Conservation (phyloP, 2,329 filamentous ascomycete species). For the Ophidiomyces ophidiicola region DNA sequence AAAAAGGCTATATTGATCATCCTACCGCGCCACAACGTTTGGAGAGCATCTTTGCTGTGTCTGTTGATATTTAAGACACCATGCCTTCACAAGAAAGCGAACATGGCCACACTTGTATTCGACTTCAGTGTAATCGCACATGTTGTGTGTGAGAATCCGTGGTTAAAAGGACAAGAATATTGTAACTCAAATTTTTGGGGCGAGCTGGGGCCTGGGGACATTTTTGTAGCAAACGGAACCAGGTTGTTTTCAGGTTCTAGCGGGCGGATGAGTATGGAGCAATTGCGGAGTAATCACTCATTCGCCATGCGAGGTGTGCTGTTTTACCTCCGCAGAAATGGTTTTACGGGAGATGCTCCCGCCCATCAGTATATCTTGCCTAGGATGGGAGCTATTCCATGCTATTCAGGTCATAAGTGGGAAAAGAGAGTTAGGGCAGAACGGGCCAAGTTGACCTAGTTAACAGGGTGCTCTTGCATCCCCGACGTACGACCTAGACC, state of each 20-base stretch:
- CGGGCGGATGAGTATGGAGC: background rate
- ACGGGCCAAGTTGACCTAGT: constrained; percentile 4
- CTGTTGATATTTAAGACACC: constrained; percentile 40
- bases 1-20: constrained; percentile 3
- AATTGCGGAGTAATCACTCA: constrained; percentile 5
- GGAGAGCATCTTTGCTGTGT: constrained; percentile 45
- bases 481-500: background rate
- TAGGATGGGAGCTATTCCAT: constrained; percentile 6
- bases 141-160: constrained; percentile 20
- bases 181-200: background rate
- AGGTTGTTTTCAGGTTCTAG: background rate
- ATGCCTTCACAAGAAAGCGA: constrained; percentile 44
- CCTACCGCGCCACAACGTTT: constrained; percentile 42
- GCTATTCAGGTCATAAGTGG: constrained; percentile 5
- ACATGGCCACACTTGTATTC: constrained; percentile 46
- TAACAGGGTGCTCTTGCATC: constrained; percentile 3
- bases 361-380: constrained; percentile 3
- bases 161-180: background rate
- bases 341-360: constrained; percentile 2
- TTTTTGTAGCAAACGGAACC: constrained; percentile 2
- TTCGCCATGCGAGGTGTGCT: constrained; percentile 5
- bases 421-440: background rate
- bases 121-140: constrained; percentile 51
- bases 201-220: background rate
- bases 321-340: constrained; percentile 5